Conservation (phyloP, 129 eudicot genomes). For the Arctium minus region DNA sequence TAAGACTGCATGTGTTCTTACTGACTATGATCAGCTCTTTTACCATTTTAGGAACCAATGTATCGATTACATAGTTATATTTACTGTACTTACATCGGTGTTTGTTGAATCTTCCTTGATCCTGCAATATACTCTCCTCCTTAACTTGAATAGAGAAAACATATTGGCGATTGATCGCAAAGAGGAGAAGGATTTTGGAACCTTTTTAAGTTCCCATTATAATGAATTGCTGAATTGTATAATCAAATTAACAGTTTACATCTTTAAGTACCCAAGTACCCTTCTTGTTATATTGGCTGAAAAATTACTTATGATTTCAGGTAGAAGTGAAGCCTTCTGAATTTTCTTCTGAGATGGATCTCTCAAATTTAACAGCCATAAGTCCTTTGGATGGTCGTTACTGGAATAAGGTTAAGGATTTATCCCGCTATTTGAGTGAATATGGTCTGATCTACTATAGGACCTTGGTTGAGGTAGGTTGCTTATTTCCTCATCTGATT, state of each 20-base stretch:
- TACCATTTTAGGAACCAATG: no score
- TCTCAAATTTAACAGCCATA: conserved; percentile 65
- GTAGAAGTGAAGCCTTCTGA: conserved; percentile 37
- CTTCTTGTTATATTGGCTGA: conserved; percentile 6
- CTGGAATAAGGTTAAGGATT: conserved; percentile 73
- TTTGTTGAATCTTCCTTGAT: not conserved
- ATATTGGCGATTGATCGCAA: not conserved
- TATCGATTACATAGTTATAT: no score
- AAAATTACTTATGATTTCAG: conserved; percentile 36
- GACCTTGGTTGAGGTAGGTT: conserved; percentile 73
- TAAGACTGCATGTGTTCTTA: no score
- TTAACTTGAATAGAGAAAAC: conserved; percentile 3
- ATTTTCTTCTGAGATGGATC: conserved; percentile 52
- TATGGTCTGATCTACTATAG: conserved; percentile 76
- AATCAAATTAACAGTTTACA: not conserved
- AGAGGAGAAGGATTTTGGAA: not conserved
- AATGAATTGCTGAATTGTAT: not conserved
- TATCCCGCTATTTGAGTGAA: conserved; percentile 80
- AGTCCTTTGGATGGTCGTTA: conserved; percentile 94
- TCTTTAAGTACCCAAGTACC: not conserved
- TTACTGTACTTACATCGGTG: not conserved
- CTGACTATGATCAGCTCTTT: no score
- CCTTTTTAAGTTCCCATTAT: not conserved
- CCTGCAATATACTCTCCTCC: not conserved
- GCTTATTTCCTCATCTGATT: conserved; percentile 1